phyloP scores from a whole-genome alignment of 139 green algal species.

The Chlorella sp. region DNA sequence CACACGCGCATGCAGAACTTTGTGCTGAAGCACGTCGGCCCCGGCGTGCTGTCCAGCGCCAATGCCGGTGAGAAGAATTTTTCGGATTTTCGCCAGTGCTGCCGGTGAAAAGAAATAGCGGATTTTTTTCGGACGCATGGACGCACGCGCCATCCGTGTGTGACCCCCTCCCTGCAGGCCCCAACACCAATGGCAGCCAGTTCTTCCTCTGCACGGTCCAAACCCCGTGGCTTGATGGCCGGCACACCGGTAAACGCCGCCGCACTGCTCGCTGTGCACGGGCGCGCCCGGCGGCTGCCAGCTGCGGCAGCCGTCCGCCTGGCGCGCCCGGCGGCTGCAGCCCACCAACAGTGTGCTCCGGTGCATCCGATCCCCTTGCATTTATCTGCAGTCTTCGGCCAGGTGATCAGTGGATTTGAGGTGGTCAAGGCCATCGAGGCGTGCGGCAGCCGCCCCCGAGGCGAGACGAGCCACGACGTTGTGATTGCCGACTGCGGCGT shows the following conservation, averaged over 20 bases:
- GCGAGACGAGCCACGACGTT: constrained; percentile 52
- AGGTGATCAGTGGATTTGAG: constrained; percentile 66
- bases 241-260: too few relatives aligned
- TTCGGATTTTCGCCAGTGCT: not conserved
- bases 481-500: constrained; percentile 26
- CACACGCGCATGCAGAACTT: constrained; percentile 53
- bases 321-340: too few relatives aligned
- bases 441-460: constrained; percentile 64
- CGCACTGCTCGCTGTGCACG: too few relatives aligned
- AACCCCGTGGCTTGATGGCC: constrained; percentile 76
- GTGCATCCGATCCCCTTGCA: too few relatives aligned
- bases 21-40: constrained; percentile 50
- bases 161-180: constrained; percentile 53
- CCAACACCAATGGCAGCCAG: constrained; percentile 82
- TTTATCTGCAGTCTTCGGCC: constrained; percentile 92
- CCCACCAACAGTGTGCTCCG: too few relatives aligned
- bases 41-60: constrained; percentile 52
- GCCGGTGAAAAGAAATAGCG: not conserved
- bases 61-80: not conserved
- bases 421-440: constrained; percentile 87
- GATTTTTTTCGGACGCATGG: not conserved
- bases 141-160: not conserved
- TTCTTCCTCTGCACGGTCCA: constrained; percentile 79
- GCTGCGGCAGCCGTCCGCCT: too few relatives aligned
- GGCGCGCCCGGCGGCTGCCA: too few relatives aligned